Base-by-base conservation (phyloP, 2,329 filamentous ascomycete species). In the Colletotrichum sp. region DNA sequence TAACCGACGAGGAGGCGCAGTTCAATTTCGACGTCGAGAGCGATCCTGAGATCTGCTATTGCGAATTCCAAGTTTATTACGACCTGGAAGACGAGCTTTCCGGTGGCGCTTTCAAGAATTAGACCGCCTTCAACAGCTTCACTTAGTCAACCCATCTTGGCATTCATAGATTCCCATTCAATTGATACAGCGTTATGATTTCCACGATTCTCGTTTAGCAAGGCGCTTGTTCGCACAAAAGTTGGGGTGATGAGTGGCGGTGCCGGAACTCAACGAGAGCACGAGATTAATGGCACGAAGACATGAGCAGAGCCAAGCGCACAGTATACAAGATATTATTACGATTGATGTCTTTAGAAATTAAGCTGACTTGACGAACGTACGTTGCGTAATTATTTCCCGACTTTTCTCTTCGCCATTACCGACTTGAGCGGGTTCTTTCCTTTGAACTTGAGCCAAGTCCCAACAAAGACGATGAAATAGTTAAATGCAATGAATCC, bases 401-500 rank as follows among this genome's bases (percentile, higher is more conserved):
- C 32, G n/a, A 57, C 52, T 77, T 80, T 81, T 67, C 75, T 74
- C 79, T 81, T 84, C 39, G 78, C 77, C 57, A 84, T 18, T 8
- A 84, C 4, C 1, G 79, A 78, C 76, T 82, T 83, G 4, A 87
- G 59, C 0, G 84, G 84, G 28, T 86, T 87, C 80, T 81, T 86
- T 0, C 83, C 85, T 52, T 81, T 80, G 74, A 86, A 87, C n/a
- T 80, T 80, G 67, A 86, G 52, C 80, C 82, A 87, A 0, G 86
- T 87, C 6, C 83, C 82, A 1, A 85, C 24, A 63, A 83, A 87
- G 0, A 87, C 82, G 3, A 87, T 61, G 1, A 72, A 77, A 68
- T 86, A 94, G 77, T 95, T 94, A 80, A 94, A 94, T 2, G 89
- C 81, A 24, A 93, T 90, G 79, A 90, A 95, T 0, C 86, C 91